A percentile compares a stretch with the other conserved stretches of the same genome.
These are phyloP conservation scores for Colletotrichum sojae DNA, from an alignment of 2,329 filamentous ascomycete genomes.

Conservation along the genomic window DNA sequence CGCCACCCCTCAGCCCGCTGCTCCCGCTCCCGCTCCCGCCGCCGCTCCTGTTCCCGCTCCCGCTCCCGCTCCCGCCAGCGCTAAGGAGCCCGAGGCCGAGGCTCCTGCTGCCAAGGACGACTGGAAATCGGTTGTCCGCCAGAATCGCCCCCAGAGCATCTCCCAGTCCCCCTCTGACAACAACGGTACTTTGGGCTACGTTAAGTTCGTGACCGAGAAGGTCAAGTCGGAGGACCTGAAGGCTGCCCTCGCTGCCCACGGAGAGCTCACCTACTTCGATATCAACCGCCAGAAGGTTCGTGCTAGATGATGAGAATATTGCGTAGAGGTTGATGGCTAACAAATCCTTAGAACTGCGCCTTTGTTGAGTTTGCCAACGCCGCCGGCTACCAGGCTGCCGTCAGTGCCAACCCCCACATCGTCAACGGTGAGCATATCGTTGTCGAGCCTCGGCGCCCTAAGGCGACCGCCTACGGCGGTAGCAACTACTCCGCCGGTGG, in stretches of 20 bases:
- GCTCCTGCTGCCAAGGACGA: slow-evolving; percentile 64
- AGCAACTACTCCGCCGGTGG: slow-evolving; percentile 70
- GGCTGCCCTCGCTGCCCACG: slow-evolving; percentile 78
- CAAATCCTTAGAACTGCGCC: slow-evolving; percentile 82
- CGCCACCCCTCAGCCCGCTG: slow-evolving; percentile 54
- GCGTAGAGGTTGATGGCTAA: slow-evolving; percentile 42
- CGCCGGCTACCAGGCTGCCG: slow-evolving; percentile 86
- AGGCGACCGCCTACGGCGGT: slow-evolving; percentile 78
- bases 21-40: slow-evolving; percentile 56
- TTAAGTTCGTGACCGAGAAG: slow-evolving; percentile 95
- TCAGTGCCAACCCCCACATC: slow-evolving; percentile 86
- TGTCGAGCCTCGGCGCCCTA: slow-evolving; percentile 90
- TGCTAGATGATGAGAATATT: slow-evolving; percentile 21
- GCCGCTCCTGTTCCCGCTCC: slow-evolving; percentile 58
- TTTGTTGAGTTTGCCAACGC: slow-evolving; percentile 93
- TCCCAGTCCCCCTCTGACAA: slow-evolving; percentile 74
- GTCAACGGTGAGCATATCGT: slow-evolving; percentile 86
- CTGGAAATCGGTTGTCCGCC: slow-evolving; percentile 93
- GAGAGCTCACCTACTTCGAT: slow-evolving; percentile 80
- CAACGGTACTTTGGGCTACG: slow-evolving; percentile 86
- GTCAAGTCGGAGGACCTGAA: slow-evolving; percentile 82
- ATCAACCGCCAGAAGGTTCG: slow-evolving; percentile 87
- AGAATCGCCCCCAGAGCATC: slow-evolving; percentile 80
- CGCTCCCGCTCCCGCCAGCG: slow-evolving; percentile 50
- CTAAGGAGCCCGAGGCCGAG: slow-evolving; percentile 60